Percentiles rank a stretch among this genome's conserved stretches.
These are phyloP conservation scores for Trichoderma koningiopsis DNA, from an alignment of 2,329 filamentous ascomycete species.

Conservation along the genomic window DNA sequence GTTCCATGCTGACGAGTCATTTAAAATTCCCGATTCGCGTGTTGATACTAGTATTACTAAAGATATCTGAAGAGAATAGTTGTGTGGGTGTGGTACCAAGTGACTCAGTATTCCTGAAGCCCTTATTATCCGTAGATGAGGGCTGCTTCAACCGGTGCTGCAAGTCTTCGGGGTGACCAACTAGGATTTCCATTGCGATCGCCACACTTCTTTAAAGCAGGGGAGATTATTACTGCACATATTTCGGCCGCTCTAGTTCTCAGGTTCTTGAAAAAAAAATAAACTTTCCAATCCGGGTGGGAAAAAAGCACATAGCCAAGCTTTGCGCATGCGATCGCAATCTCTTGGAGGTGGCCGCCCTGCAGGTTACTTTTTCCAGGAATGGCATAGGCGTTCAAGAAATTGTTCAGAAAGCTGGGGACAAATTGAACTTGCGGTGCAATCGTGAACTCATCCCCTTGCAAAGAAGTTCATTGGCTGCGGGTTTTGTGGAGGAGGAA, in stretches of 20 bases:
- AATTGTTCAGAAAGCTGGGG: not conserved
- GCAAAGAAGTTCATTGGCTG: conserved; percentile 41
- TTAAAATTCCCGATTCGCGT: no score
- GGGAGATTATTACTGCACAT: conserved; percentile 28
- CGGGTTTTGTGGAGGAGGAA: conserved; percentile 46
- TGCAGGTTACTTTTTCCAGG: not conserved
- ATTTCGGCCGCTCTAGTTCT: not conserved
- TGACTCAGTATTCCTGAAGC: no score
- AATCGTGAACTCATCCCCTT: conserved; percentile 34
- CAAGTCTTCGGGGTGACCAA: conserved; percentile 31
- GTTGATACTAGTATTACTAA: no score
- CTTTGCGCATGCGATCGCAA: conserved; percentile 45
- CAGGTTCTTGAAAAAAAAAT: conserved; percentile 29
- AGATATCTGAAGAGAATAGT: no score
- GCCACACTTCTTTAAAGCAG: conserved; percentile 37
- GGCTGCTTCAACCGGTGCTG: conserved; percentile 27
- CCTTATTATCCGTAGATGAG: not conserved
- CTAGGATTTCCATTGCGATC: conserved; percentile 33
- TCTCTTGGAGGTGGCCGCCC: conserved; percentile 40
- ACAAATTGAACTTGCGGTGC: conserved; percentile 27
- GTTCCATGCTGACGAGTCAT: no score
- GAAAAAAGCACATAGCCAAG: conserved; percentile 48
- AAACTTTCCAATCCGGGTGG: conserved; percentile 45
- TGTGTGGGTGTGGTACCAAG: no score
- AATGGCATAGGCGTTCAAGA: not conserved